Base-by-base conservation (phyloP, 352 stramenopile species). In the Globisporangium parvum region DNA sequence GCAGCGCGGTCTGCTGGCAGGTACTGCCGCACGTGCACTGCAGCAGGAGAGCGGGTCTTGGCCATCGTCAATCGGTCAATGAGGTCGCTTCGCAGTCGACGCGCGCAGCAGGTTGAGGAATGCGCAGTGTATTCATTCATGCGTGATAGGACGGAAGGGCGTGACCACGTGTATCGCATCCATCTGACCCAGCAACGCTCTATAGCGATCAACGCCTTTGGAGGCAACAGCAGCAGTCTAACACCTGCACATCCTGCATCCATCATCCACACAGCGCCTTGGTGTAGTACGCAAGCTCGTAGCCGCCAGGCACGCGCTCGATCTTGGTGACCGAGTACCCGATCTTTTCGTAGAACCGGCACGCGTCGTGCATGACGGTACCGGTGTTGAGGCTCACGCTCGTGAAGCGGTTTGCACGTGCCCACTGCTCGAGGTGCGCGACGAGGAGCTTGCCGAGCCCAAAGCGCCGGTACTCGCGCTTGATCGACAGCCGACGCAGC, bases 401-500 rank as follows among this genome's bases (percentile, higher is more conserved):
- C 23, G 31, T 24, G 24, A 58, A 67, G 5, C 57, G 51, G 18
- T 59, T 47, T 3, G 15, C 20, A 11, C 24, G 41, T 2, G 57
- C 62, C 61, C 61, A 72, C 14, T 23, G 5, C 39, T 72, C 65
- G 17, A 69, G 24, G 21, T 64, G 47, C 4, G 40, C 20, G 15
- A 72, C 52, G 18, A 72, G 57, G 26, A 57, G 33, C n/a, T 56
- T 51, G 31, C 53, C 67, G 20, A 75, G n/a, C 17, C 67, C 67
- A 39, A 58, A 62, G 31, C 63, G 60, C 2, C 64, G 59, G 39
- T 58, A 66, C 5, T 44, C 51, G 17, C 41, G 23, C 28, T 63
- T 63, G 28, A 75, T 57, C 10, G 61, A 67, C 50, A 75, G 14
- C 3, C 67, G 67, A 14, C 67, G 64, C 46, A 75, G 50, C 49